Evolutionary conservation across 2,329 filamentous ascomycete genomes (phyloP).

Genomic region (Exophiala oligosperma): DNA sequence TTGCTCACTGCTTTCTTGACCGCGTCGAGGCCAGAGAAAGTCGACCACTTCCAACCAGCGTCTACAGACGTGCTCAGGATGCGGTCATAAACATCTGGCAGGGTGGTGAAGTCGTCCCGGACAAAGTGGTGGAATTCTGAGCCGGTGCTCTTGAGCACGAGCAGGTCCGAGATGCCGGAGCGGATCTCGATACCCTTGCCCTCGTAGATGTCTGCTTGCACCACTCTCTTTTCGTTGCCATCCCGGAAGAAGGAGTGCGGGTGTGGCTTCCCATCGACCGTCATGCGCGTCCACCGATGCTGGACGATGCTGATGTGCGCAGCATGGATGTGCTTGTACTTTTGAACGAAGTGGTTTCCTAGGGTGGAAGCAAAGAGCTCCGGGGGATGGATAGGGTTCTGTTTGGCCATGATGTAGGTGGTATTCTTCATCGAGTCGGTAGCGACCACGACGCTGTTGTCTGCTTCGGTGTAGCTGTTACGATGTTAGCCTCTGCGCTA

Average conservation of each 20-base stretch:
- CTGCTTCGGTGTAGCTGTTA: slow-evolving; percentile 80
- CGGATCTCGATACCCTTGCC: slow-evolving; percentile 70
- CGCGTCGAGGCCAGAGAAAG: slow-evolving; percentile 64
- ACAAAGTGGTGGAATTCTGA: slow-evolving; percentile 95
- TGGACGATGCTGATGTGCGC: slow-evolving; percentile 80
- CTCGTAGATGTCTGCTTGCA: slow-evolving; percentile 70
- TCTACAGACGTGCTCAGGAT: slow-evolving; percentile 94
- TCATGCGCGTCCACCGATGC: slow-evolving; percentile 90
- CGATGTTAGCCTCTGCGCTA: neutral
- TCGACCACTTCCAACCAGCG: slow-evolving; percentile 80
- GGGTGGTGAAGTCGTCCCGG: slow-evolving; percentile 87
- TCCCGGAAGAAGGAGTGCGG: slow-evolving; percentile 94
- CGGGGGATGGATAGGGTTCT: slow-evolving; percentile 86
- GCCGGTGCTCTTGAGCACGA: slow-evolving; percentile 94
- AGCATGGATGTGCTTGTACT: slow-evolving; percentile 81
- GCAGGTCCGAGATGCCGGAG: slow-evolving; percentile 76
- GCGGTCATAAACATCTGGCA: slow-evolving; percentile 89
- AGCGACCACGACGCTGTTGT: slow-evolving; percentile 93
- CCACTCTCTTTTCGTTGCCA: slow-evolving; percentile 81
- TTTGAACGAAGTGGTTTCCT: slow-evolving; percentile 83
- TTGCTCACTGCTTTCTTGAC: slow-evolving; percentile 63
- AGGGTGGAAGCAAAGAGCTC: slow-evolving; percentile 87
- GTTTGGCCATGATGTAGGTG: slow-evolving; percentile 91
- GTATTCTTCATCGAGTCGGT: slow-evolving; percentile 99
- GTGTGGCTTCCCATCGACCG: slow-evolving; percentile 82